Conservation (phyloP, 257 asterid species). For the Gentiana straminea region DNA sequence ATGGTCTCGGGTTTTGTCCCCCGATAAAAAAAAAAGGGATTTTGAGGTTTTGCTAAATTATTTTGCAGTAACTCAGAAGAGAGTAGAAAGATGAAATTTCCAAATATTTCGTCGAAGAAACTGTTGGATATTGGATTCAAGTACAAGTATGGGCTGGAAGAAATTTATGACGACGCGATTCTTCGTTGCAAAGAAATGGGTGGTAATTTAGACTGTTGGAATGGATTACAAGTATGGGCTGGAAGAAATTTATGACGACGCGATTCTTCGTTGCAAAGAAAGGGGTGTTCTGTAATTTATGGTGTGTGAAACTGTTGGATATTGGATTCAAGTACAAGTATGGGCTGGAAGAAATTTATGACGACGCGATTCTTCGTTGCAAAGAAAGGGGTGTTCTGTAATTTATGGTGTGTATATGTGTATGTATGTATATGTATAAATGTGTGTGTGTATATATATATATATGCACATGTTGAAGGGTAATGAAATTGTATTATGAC, state of each 20-base stretch:
- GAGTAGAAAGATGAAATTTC: neutral
- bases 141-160: neutral
- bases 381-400: neutral
- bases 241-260: too few species aligned
- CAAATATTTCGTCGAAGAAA: neutral
- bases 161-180: too few species aligned
- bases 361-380: neutral
- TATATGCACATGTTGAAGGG: too few species aligned
- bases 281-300: neutral
- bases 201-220: neutral
- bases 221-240: neutral
- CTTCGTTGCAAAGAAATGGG: neutral
- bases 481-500: too few species aligned
- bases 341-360: too few species aligned
- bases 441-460: too few species aligned
- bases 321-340: too few species aligned
- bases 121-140: neutral
- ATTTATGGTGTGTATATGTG: too few species aligned
- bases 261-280: neutral
- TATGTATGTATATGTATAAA: too few species aligned
- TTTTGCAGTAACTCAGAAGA: constrained; percentile 1
- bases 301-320: too few species aligned
- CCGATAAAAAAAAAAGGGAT: neutral
- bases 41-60: neutral
- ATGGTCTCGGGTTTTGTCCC: neutral